Conservation (phyloP, 805 yeast genomes). For the Pichia nanzhaoensis region DNA sequence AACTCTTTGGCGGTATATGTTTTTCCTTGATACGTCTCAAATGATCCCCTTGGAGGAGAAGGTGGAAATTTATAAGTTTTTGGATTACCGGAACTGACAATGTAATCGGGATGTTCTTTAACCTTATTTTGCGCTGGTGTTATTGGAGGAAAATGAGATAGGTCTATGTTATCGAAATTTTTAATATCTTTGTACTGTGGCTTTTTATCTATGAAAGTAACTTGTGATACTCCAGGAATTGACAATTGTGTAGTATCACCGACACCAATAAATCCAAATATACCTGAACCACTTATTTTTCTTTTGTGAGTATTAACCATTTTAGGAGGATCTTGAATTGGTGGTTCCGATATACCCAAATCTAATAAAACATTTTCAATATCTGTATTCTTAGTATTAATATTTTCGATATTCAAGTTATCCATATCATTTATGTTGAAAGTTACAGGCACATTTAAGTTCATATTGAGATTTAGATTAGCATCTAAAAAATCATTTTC, state of each 20-base stretch:
- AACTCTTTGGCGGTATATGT: neutral
- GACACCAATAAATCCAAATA: conserved; percentile 58
- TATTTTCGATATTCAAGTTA: neutral
- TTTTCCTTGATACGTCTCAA: neutral
- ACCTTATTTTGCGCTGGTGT: neutral
- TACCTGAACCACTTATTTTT: conserved; percentile 71
- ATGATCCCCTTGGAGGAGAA: conserved; percentile 27
- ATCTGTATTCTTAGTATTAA: conserved; percentile 18
- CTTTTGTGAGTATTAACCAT: conserved; percentile 41
- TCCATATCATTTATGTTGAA: neutral
- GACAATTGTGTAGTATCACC: conserved; percentile 55
- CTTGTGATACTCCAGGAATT: conserved; percentile 40
- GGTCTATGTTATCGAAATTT: conserved; percentile 29
- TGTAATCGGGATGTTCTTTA: conserved; percentile 32
- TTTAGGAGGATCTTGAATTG: neutral
- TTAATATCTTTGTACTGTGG: conserved; percentile 32
- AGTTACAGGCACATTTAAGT: neutral
- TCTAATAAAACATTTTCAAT: conserved; percentile 27
- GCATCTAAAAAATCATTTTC: conserved; percentile 6
- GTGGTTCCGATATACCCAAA: conserved; percentile 31
- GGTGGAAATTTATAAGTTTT: conserved; percentile 55
- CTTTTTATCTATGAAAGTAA: conserved; percentile 22
- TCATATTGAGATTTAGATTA: conserved; percentile 1
- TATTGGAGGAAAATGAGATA: neutral
- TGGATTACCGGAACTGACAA: conserved; percentile 36